A percentile compares a stretch with the other conserved stretches of the same genome.
Conservation (phyloP, 345 rosid species). For the Punica granatum region DNA sequence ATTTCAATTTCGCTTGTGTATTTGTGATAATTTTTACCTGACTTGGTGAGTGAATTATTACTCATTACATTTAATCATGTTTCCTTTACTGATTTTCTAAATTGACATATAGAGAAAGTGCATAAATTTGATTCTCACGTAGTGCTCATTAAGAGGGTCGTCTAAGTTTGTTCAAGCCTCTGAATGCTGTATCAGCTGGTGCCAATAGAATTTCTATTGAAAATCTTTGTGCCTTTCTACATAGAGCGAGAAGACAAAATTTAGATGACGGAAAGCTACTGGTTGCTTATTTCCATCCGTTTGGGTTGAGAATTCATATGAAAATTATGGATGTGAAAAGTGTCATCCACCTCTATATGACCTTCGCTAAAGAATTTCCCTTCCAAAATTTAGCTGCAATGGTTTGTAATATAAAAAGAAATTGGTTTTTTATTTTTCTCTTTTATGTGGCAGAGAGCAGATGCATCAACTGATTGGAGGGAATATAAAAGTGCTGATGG, state of each 20-base stretch:
- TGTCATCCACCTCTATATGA: neutral
- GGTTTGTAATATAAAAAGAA: too few relatives aligned
- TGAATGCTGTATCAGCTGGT: neutral
- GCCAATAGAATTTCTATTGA: neutral
- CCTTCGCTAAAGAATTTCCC: neutral
- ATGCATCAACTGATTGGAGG: slow-evolving; percentile 94
- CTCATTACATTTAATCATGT: neutral
- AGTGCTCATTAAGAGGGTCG: neutral
- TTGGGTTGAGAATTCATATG: neutral
- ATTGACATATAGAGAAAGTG: neutral
- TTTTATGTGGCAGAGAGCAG: slow-evolving; percentile 62
- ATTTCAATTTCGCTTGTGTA: slow-evolving; percentile 21
- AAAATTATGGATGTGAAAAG: neutral
- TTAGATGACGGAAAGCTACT: neutral
- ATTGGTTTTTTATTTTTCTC: slow-evolving; percentile 11
- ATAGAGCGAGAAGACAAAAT: neutral
- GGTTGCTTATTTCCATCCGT: neutral
- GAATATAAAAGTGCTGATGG: slow-evolving; percentile 91
- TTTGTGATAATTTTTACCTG: neutral
- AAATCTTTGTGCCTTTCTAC: neutral
- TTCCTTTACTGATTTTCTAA: neutral
- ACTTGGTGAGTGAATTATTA: neutral
- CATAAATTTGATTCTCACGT: neutral
- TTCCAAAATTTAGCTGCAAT: neutral
- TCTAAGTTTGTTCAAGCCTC: neutral